Evolutionary conservation across 768 basidiomycete genomes (phyloP).

Genomic region (Collybia sp.): DNA sequence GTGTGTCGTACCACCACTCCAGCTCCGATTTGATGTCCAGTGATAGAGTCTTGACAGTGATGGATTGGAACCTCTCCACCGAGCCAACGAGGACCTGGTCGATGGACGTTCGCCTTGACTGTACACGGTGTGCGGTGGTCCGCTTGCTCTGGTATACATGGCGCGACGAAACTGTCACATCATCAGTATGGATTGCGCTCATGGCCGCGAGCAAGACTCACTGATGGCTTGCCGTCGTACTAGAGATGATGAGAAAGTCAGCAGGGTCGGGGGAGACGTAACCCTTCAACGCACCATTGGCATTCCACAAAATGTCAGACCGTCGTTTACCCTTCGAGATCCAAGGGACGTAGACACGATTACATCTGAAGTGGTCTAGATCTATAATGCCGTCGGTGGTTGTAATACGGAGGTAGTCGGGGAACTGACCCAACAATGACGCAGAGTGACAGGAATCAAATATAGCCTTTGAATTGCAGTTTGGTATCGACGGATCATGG

Average conservation of each 20-base stretch:
- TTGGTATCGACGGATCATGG: not conserved
- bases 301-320: conserved; percentile 27
- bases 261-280: not conserved
- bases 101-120: conserved; percentile 15
- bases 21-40: conserved; percentile 13
- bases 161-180: conserved; percentile 7
- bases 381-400: conserved; percentile 17
- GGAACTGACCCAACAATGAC: conserved; percentile 28
- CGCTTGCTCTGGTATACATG: conserved; percentile 22
- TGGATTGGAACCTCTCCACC: conserved; percentile 6
- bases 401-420: not conserved
- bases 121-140: conserved; percentile 10
- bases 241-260: not conserved
- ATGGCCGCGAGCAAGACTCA: not conserved
- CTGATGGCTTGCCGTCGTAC: conserved; percentile 12
- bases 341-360: conserved; percentile 43
- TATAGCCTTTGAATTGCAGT: conserved; percentile 14
- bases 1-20: conserved; percentile 12
- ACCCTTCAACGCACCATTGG: conserved; percentile 18
- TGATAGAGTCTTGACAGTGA: conserved; percentile 5
- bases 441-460: conserved; percentile 39
- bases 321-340: conserved; percentile 34
- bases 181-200: not conserved
- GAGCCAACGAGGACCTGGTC: conserved; percentile 11
- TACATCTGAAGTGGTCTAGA: conserved; percentile 37